These are phyloP conservation scores for Cafeteria roenbergensis DNA, from an alignment of 108 stramenopile genomes.

Conservation along the genomic window DNA sequence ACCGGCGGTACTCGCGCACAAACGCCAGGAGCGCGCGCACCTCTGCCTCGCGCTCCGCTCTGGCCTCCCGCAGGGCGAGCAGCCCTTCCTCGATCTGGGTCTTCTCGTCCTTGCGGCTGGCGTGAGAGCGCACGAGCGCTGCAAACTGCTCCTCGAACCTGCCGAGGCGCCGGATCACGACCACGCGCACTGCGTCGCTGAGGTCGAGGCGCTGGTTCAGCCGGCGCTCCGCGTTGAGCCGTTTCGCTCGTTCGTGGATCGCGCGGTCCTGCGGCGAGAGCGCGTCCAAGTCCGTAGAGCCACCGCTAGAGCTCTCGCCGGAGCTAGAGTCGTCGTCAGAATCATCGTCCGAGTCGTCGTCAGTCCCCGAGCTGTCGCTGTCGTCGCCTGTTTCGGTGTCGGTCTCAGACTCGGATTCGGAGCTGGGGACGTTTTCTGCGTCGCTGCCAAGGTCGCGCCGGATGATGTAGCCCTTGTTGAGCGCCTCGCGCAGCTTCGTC, in stretches of 20 bases:
- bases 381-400: constrained; percentile 1
- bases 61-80: not conserved
- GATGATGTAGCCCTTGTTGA: not conserved
- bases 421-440: not conserved
- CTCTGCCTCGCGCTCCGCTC: not conserved
- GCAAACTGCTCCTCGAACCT: constrained; percentile 1
- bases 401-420: not conserved
- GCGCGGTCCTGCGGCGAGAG: not conserved
- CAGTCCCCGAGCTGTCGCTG: too few relatives aligned
- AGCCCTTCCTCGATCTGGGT: constrained; percentile 4
- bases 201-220: not conserved
- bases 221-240: not conserved
- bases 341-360: too few relatives aligned
- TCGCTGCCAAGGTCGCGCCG: not conserved
- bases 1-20: not conserved
- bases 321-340: too few relatives aligned
- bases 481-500: not conserved
- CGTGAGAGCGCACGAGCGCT: not conserved
- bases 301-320: too few relatives aligned
- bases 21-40: not conserved
- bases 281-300: too few relatives aligned
- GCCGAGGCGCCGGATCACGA: not conserved
- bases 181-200: not conserved
- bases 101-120: constrained; percentile 1
- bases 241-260: not conserved